A percentile compares a stretch with the other conserved stretches of the same genome.
Evolutionary conservation across 1,284 basidiomycete genomes (phyloP).

Genomic region (Vanrija humicola): DNA sequence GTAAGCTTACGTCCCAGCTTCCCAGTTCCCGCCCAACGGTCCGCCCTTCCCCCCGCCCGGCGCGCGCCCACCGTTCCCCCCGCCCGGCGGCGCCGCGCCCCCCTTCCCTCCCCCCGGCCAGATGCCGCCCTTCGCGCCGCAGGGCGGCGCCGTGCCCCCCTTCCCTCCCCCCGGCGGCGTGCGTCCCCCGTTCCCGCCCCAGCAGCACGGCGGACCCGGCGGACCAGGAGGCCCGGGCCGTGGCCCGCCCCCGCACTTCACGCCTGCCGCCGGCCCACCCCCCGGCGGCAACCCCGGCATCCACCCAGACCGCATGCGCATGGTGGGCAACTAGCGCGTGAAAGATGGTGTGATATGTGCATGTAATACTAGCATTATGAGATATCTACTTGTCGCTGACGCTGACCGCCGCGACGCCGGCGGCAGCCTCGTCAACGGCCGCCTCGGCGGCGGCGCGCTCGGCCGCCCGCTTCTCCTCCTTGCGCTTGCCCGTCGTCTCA

Average conservation of each 20-base stretch:
- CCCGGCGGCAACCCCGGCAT: conserved; percentile 53
- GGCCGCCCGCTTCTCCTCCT: conserved; percentile 5
- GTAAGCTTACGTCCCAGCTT: background rate
- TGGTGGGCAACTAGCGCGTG: conserved; percentile 57
- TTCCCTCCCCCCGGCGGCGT: conserved; percentile 37
- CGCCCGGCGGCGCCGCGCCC: conserved; percentile 30
- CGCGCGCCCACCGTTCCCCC: conserved; percentile 58
- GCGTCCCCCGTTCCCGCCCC: conserved; percentile 26
- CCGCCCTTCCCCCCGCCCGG: conserved; percentile 60
- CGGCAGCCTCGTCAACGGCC: conserved; percentile 1
- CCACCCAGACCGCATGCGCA: conserved; percentile 79
- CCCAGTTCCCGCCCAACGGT: conserved; percentile 16
- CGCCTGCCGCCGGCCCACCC: conserved; percentile 20
- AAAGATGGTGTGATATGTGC: background rate
- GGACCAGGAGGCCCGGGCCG: conserved; percentile 3
- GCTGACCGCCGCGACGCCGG: background rate
- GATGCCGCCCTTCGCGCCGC: conserved; percentile 46
- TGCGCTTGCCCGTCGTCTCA: conserved; percentile 28
- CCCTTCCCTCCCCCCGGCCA: conserved; percentile 18
- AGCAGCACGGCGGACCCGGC: background rate
- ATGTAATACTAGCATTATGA: conserved; percentile 11
- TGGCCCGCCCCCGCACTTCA: conserved; percentile 38
- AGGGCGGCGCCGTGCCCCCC: conserved; percentile 33
- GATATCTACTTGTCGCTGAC: conserved; percentile 8
- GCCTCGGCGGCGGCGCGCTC: background rate